Evolutionary conservation across 805 yeast genomes (phyloP).

Genomic region (Alloascoidea africana): DNA sequence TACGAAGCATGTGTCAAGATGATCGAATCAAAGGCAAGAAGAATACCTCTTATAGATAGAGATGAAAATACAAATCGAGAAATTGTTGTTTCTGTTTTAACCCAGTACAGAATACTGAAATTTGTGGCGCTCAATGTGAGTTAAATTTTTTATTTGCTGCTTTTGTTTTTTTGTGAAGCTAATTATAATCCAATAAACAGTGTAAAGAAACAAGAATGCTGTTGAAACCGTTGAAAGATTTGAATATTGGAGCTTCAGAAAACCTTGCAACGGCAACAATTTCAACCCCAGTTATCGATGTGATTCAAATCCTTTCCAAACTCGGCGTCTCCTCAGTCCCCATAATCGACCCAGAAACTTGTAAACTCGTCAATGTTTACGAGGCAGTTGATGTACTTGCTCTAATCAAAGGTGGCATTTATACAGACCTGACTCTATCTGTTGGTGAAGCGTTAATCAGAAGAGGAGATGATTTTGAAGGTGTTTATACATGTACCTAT

Average conservation of each 20-base stretch:
- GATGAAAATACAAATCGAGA: constrained; percentile 89
- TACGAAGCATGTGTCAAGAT: constrained; percentile 90
- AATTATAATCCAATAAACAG: too few species aligned
- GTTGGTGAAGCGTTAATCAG: constrained; percentile 95
- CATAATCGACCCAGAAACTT: constrained; percentile 55
- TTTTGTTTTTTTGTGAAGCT: not conserved
- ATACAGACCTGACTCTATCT: constrained; percentile 75
- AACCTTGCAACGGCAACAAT: constrained; percentile 65
- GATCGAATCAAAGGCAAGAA: constrained; percentile 76
- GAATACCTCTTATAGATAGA: constrained; percentile 88
- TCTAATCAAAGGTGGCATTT: constrained; percentile 85
- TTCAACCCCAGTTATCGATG: constrained; percentile 89
- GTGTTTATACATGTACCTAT: constrained; percentile 89
- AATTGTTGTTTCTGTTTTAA: constrained; percentile 86
- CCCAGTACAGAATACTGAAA: constrained; percentile 91
- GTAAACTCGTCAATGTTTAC: constrained; percentile 69
- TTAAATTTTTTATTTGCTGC: not conserved
- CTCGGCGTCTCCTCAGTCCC: constrained; percentile 88
- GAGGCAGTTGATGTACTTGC: constrained; percentile 94
- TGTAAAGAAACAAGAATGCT: constrained; percentile 88
- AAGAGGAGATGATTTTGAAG: constrained; percentile 91
- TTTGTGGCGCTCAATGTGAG: constrained; percentile 72
- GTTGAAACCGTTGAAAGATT: constrained; percentile 55
- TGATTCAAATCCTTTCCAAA: constrained; percentile 64
- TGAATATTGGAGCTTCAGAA: constrained; percentile 45